phyloP scores from a whole-genome alignment of 345 rosid genomes.

The Eutrema japonicum region DNA sequence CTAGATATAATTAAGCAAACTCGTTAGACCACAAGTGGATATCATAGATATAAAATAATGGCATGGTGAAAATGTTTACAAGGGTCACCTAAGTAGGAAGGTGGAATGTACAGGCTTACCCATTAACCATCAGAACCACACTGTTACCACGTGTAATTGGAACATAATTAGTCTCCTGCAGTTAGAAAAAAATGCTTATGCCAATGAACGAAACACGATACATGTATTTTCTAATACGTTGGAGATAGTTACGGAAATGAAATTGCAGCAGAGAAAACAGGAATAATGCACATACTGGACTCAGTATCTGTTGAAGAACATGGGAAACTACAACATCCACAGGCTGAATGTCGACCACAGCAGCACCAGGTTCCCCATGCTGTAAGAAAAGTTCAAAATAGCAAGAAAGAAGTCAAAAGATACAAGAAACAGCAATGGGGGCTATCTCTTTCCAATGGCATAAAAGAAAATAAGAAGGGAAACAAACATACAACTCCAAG shows the following conservation, averaged over 20 bases:
- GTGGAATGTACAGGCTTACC: slow-evolving; percentile 55
- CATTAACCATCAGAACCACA: slow-evolving; percentile 95
- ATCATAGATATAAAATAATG: neutral
- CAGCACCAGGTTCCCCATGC: slow-evolving; percentile 98
- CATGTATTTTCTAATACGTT: neutral
- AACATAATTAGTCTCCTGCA: slow-evolving; percentile 92
- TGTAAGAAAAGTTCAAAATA: slow-evolving; percentile 40
- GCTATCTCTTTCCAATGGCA: neutral
- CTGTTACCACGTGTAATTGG: slow-evolving; percentile 84
- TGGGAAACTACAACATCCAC: slow-evolving; percentile 87
- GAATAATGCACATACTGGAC: slow-evolving; percentile 56
- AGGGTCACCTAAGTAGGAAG: slow-evolving; percentile 4
- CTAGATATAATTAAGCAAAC: slow-evolving; percentile 1
- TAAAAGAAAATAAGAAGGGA: neutral
- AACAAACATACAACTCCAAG: slow-evolving; percentile 89
- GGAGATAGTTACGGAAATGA: slow-evolving; percentile 14
- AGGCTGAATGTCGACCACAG: slow-evolving; percentile 83
- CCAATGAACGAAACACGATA: slow-evolving; percentile 3
- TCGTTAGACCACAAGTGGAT: neutral
- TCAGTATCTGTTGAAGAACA: slow-evolving; percentile 78
- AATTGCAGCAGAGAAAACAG: slow-evolving; percentile 4
- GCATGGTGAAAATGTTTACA: slow-evolving; percentile 2
- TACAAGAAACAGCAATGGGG: slow-evolving; percentile 1
- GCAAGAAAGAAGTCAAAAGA: neutral
- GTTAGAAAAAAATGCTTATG: slow-evolving; percentile 31